phyloP scores from a whole-genome alignment of 2,329 filamentous ascomycete genomes.

The Epichloe hybrida region DNA sequence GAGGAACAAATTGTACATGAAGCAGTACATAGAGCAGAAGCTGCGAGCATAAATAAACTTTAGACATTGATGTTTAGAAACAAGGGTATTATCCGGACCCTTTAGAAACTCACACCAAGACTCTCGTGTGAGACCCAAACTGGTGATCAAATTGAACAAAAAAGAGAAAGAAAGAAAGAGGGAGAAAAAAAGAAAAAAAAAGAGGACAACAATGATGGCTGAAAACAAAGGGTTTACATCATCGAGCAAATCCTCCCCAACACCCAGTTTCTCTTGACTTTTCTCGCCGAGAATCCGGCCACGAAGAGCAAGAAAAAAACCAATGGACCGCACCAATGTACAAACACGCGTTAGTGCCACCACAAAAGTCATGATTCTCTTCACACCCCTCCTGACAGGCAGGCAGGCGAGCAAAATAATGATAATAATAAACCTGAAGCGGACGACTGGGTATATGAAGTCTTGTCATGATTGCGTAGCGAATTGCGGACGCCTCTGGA shows the following conservation, averaged over 20 bases:
- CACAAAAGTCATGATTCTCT: not conserved
- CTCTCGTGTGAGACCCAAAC: not conserved
- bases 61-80: conserved; percentile 6
- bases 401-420: not conserved
- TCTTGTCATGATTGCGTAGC: conserved; percentile 19
- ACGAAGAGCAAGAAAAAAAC: not conserved
- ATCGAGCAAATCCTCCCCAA: not conserved
- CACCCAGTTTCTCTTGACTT: not conserved
- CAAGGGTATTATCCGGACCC: conserved; percentile 1
- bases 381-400: conserved; percentile 3
- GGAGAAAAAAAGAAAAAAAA: not conserved
- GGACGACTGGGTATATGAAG: conserved; percentile 17
- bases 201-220: not conserved
- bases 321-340: not conserved
- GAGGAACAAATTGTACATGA: not conserved
- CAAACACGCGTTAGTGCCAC: not conserved
- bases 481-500: conserved; percentile 7
- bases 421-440: conserved; percentile 7
- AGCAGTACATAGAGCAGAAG: not conserved
- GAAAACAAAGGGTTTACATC: not conserved
- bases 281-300: not conserved
- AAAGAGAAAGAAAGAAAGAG: not conserved
- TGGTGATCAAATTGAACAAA: not conserved
- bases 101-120: not conserved
- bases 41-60: conserved; percentile 2